A percentile compares a stretch with the other conserved stretches of the same genome.
phyloP scores from a whole-genome alignment of 169 alveolate genomes.

The Babesia gibsoni region DNA sequence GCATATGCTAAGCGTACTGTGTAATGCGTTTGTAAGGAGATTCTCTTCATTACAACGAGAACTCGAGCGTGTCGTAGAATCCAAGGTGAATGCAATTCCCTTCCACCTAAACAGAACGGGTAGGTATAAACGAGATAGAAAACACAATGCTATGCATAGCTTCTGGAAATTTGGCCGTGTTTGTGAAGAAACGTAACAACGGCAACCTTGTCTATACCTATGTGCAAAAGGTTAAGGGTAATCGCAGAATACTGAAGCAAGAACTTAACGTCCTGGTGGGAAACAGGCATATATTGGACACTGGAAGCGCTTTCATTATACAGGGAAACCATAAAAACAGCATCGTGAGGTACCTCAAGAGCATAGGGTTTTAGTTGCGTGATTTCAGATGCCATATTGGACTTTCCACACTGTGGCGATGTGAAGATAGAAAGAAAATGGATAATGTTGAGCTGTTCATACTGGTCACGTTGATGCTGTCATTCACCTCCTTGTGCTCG shows the following conservation, averaged over 20 bases:
- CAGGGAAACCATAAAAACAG: conserved; percentile 71
- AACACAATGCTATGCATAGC: too few species aligned
- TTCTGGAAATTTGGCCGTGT: conserved; percentile 76
- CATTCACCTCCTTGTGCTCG: not conserved
- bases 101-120: conserved; percentile 74
- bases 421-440: not conserved
- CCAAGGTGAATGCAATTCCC: conserved; percentile 63
- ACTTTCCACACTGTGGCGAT: not conserved
- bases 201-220: conserved; percentile 70
- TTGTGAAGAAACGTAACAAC: conserved; percentile 69
- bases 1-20: not conserved
- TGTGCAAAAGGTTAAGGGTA: conserved; percentile 72
- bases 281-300: conserved; percentile 54
- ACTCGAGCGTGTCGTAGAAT: not conserved
- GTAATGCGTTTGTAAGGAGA: not conserved
- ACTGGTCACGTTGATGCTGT: not conserved
- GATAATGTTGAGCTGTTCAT: not conserved
- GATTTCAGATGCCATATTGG: not conserved
- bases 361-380: conserved; percentile 41
- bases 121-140: too few species aligned
- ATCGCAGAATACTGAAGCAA: conserved; percentile 61
- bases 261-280: conserved; percentile 67
- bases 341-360: conserved; percentile 51
- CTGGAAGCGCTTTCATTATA: conserved; percentile 62
- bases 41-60: conserved; percentile 23